phyloP scores from a whole-genome alignment of 305 asterid genomes.

The Salvia sclarea region DNA sequence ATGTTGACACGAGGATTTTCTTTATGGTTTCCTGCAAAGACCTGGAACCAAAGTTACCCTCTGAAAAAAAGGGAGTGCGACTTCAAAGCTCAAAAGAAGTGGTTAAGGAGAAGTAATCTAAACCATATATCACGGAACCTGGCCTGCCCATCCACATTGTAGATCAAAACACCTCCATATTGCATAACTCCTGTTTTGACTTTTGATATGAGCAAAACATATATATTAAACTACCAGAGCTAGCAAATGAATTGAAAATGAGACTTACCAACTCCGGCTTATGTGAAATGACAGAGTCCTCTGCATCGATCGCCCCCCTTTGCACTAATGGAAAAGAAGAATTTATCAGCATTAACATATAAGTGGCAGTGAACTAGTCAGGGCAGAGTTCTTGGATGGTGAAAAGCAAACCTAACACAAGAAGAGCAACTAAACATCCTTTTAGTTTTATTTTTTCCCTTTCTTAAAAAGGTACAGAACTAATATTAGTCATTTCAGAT shows the following conservation, averaged over 20 bases:
- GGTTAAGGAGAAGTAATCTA: slow-evolving; percentile 20
- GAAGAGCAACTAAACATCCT: not conserved
- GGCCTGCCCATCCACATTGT: slow-evolving; percentile 78
- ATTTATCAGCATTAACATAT: slow-evolving; percentile 7
- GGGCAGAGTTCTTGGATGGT: not conserved
- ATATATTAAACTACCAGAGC: slow-evolving; percentile 5
- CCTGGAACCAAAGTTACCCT: slow-evolving; percentile 46
- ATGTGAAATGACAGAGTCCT: slow-evolving; percentile 69
- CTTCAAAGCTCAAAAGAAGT: slow-evolving; percentile 20
- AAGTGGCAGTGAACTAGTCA: not conserved
- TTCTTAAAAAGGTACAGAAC: not conserved
- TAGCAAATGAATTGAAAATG: slow-evolving; percentile 1
- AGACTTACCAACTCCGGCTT: slow-evolving; percentile 50
- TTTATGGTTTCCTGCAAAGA: slow-evolving; percentile 39
- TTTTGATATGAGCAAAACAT: slow-evolving; percentile 21
- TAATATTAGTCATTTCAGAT: not conserved
- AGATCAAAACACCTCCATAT: slow-evolving; percentile 72
- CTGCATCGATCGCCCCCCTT: slow-evolving; percentile 51
- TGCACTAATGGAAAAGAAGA: slow-evolving; percentile 51
- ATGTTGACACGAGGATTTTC: slow-evolving; percentile 26
- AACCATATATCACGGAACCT: slow-evolving; percentile 52
- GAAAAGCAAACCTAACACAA: not conserved
- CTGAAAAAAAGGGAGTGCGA: slow-evolving; percentile 17
- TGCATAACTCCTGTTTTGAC: slow-evolving; percentile 55
- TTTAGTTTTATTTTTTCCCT: too few relatives aligned